These are phyloP conservation scores for Musa schizocarpa DNA, from an alignment of 176 grass and related monocot species.

Conservation along the genomic window DNA sequence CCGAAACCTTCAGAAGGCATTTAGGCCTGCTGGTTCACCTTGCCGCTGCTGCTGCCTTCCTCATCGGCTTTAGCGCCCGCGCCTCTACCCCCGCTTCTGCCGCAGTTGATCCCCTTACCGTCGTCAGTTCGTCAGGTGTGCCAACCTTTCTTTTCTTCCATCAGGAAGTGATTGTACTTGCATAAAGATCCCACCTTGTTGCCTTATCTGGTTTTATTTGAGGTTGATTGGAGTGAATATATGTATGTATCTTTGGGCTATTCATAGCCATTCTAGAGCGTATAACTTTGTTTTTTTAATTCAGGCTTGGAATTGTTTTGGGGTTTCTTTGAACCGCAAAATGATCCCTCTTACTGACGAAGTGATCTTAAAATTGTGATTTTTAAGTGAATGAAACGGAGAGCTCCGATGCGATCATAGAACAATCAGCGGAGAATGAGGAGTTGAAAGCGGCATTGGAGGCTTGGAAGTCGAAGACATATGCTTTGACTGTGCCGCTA, in stretches of 20 bases:
- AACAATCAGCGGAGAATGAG: conserved; percentile 35
- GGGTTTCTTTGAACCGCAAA: background rate
- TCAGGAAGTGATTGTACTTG: background rate
- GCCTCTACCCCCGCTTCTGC: conserved; percentile 20
- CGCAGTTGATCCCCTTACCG: conserved; percentile 7
- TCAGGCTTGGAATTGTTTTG: background rate
- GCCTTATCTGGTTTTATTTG: background rate
- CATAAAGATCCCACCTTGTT: background rate
- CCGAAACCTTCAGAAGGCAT: conserved; percentile 13
- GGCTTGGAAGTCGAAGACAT: conserved; percentile 73
- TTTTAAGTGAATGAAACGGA: conserved; percentile 14
- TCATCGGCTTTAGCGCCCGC: conserved; percentile 29
- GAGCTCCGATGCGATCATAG: conserved; percentile 17
- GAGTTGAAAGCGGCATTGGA: conserved; percentile 59
- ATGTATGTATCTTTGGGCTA: background rate
- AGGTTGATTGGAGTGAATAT: background rate
- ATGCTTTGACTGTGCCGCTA: conserved; percentile 69
- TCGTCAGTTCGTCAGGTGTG: conserved; percentile 7
- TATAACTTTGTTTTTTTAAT: background rate
- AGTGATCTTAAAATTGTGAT: background rate
- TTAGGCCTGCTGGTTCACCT: conserved; percentile 42
- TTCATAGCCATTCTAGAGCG: background rate
- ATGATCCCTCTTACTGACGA: background rate
- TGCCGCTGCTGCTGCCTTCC: conserved; percentile 28
- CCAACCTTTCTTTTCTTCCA: background rate